A percentile compares a stretch with the other conserved stretches of the same genome.
Evolutionary conservation across 306 rosid genomes (phyloP).

Genomic region (Trichosanthes truncata): DNA sequence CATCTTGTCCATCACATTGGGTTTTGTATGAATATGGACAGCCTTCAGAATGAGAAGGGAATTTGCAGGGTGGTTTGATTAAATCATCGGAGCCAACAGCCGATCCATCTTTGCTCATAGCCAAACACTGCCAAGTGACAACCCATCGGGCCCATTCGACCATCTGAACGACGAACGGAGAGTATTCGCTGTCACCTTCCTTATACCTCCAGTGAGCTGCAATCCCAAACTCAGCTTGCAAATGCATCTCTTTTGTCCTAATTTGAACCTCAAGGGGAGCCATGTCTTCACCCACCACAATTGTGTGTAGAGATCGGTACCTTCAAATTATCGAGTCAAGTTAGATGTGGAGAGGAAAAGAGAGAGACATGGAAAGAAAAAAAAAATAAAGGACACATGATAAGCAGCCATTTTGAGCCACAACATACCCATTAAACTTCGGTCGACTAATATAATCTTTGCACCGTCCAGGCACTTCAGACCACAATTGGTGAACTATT

Average conservation of each 20-base stretch:
- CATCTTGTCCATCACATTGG: constrained; percentile 42
- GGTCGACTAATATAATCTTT: constrained; percentile 78
- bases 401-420: not conserved
- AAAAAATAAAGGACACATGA: constrained; percentile 15
- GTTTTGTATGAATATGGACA: constrained; percentile 77
- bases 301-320: constrained; percentile 84
- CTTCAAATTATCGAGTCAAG: constrained; percentile 23
- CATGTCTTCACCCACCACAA: constrained; percentile 67
- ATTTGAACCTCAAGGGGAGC: constrained; percentile 87
- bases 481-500: constrained; percentile 70
- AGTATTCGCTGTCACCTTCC: constrained; percentile 82
- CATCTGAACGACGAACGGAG: constrained; percentile 89
- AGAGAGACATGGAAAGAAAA: not conserved
- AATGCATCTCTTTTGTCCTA: constrained; percentile 87
- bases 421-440: constrained; percentile 80
- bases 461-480: constrained; percentile 72
- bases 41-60: constrained; percentile 73
- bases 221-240: constrained; percentile 93
- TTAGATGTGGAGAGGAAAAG: not conserved
- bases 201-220: constrained; percentile 99
- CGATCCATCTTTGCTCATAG: constrained; percentile 67
- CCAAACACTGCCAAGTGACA: constrained; percentile 90
- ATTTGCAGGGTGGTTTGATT: constrained; percentile 68
- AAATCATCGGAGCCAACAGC: constrained; percentile 43
- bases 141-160: constrained; percentile 99